phyloP scores from a whole-genome alignment of 164 flowering plant genomes.

The Saururus chinensis region DNA sequence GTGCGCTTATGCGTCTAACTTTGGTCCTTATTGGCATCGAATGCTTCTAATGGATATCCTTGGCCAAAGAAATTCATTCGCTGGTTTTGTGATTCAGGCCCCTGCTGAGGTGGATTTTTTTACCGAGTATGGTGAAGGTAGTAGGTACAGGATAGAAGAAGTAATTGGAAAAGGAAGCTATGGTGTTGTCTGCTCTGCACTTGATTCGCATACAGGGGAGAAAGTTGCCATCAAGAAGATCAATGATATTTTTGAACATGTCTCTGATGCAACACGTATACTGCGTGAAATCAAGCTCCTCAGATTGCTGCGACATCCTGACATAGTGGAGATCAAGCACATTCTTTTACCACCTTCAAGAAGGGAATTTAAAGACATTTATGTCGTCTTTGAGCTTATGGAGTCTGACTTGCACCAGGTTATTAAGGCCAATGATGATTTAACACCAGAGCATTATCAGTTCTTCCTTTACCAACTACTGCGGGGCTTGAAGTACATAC shows the following conservation, averaged over 20 bases:
- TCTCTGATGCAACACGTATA: slow-evolving; percentile 93
- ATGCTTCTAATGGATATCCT: not conserved
- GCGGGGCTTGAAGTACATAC: slow-evolving; percentile 86
- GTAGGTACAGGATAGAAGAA: slow-evolving; percentile 83
- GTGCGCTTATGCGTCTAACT: not conserved
- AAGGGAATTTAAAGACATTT: slow-evolving; percentile 93
- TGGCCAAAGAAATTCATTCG: not conserved
- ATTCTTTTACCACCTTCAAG: slow-evolving; percentile 91
- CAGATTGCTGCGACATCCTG: slow-evolving; percentile 85
- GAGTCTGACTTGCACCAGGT: slow-evolving; percentile 97
- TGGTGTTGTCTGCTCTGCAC: slow-evolving; percentile 92
- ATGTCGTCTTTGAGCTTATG: slow-evolving; percentile 97
- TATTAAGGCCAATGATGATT: slow-evolving; percentile 94
- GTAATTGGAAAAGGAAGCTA: slow-evolving; percentile 98
- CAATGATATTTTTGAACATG: slow-evolving; percentile 95
- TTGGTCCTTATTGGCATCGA: not conserved
- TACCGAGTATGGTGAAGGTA: slow-evolving; percentile 95
- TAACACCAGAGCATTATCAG: slow-evolving; percentile 94
- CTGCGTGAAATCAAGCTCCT: slow-evolving; percentile 96
- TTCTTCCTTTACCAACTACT: slow-evolving; percentile 97
- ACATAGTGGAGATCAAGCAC: slow-evolving; percentile 95
- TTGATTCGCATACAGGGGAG: slow-evolving; percentile 79
- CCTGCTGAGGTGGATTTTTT: slow-evolving; percentile 78
- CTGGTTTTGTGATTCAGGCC: slow-evolving; percentile 33
- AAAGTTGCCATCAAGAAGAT: slow-evolving; percentile 97